Percentiles rank a stretch among this genome's conserved stretches.
phyloP scores from a whole-genome alignment of 768 basidiomycete genomes.

The Lactifluus subvellereus region DNA sequence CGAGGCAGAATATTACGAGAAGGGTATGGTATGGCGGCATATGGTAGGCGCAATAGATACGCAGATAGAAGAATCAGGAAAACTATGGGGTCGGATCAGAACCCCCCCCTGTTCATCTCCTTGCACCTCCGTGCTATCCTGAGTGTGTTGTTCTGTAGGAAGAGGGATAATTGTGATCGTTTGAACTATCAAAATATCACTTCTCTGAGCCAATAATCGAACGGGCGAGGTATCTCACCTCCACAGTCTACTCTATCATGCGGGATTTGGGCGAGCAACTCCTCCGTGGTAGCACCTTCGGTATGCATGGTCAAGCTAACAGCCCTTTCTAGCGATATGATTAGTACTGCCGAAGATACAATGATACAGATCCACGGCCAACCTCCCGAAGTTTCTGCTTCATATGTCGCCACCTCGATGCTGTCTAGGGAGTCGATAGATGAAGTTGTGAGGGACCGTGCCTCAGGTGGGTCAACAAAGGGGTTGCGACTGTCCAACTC shows the following conservation, averaged over 20 bases:
- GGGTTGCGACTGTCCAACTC: background rate
- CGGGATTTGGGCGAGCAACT: background rate
- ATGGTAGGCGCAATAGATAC: too few species aligned
- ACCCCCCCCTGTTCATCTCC: background rate
- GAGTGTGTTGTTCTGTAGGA: background rate
- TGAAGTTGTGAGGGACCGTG: background rate
- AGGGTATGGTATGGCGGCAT: background rate
- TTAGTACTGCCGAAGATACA: background rate
- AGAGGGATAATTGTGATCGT: background rate
- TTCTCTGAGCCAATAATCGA: background rate
- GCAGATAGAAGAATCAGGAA: background rate
- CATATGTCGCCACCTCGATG: background rate
- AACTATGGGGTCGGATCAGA: background rate
- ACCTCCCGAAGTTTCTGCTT: background rate
- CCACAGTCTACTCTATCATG: background rate
- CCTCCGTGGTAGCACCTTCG: background rate
- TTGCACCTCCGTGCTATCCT: background rate
- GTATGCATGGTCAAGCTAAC: background rate
- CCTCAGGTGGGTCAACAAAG: background rate
- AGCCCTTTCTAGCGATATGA: background rate
- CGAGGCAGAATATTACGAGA: background rate
- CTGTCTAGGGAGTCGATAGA: background rate
- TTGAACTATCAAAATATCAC: background rate
- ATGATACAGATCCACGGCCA: background rate
- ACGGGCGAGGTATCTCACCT: background rate